Evolutionary conservation across 139 green algal genomes (phyloP), one percentile per base, ranked within the genome.

Genomic region (Zygnema cylindricum): DNA sequence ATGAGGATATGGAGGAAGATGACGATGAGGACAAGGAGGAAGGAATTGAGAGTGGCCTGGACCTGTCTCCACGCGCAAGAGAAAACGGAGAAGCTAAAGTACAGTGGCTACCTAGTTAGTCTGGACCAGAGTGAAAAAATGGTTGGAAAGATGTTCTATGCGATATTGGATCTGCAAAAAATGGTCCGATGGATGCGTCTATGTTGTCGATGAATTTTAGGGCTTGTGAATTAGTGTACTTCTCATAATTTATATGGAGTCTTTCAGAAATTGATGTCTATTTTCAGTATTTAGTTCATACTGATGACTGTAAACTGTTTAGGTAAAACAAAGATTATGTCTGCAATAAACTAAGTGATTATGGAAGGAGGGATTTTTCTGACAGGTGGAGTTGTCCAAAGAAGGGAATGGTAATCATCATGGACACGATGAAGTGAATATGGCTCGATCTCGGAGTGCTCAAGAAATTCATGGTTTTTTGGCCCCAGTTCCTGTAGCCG

Each of bases 11-110:
- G 41, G 79, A 86, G 79, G 79, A 22, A 16, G 79, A 32, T 35
- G 79, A 86, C 32, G 49, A 81, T 40, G 73, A 86, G 25, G 79
- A 86, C 35, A 55, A 81, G 41, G 79, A 81, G 41, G 36, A 35
- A n/a, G 35, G 79, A 25, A 55, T 38, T 55, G 69, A 88, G 33
- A 73, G n/a, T 33, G 32, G 69, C 32, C 69, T 35, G 82, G 35
- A 88, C 41, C 23, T 23, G 69, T 39, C 69, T 39, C 39, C 35
- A 35, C 63, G 23, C 82, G 82, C 78, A 43, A 30, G 40, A 43
- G 40, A 82, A 54, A 81, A 81, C 16, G 78, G 40, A 16, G 25
- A 82, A 23, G 40, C 16, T 54, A 16, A 82, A 16, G 78, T 82
- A 32, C 73, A 22, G 35, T 81, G 73, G 35, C 22, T 35, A 35